Base-by-base conservation (phyloP, 2,329 filamentous ascomycete species). In the Simplicillium aogashimaense region DNA sequence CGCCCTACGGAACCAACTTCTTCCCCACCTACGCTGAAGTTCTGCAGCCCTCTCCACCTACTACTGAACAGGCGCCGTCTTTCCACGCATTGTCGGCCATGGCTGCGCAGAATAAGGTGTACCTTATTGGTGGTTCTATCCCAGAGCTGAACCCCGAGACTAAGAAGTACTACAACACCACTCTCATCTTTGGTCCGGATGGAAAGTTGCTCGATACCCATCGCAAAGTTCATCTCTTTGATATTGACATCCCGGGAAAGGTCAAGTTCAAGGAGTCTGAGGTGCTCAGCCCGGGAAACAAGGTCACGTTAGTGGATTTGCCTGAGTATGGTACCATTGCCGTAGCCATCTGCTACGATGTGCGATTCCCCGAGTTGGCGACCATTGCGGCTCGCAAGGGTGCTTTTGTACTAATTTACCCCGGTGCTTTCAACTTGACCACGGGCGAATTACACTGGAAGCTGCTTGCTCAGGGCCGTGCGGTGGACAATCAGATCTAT, bases 201-300 rank as follows among this genome's bases (percentile, higher is more conserved):
- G 92, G 92, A 4, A 59, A 72, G n/a, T 70, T 95, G 37, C 71
- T 98, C n/a, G 86, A 80, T 6, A 86, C 81, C 3, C 89, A 97
- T 61, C 78, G 92, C 52, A 98, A 98, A 67, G 81, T 92, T 34
- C 92, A 98, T 63, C 74, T 98, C 34, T 98, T 98, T 62, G 92
- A 97, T 64, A 98, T 98, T 53, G 83, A 94, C 59, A 97, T 98
- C 47, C 92, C 92, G 1, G 90, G 88, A 46, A 89, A 89, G 66
- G 95, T 98, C 60, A 82, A 67, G 11, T 98, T 98, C 66, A 77
- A 76, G 47, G 92, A 98, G 65, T 88, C 82, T 39, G 89, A 95
- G 46, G 87, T 95, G 31, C 73, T 98, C 29, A 83, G 77, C 16
- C 81, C 90, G 0, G 92, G 92, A 1, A 83, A 90, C 65, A 81